Evolutionary conservation across 129 eudicot species (phyloP).

Genomic region (Sambucus nigra): DNA sequence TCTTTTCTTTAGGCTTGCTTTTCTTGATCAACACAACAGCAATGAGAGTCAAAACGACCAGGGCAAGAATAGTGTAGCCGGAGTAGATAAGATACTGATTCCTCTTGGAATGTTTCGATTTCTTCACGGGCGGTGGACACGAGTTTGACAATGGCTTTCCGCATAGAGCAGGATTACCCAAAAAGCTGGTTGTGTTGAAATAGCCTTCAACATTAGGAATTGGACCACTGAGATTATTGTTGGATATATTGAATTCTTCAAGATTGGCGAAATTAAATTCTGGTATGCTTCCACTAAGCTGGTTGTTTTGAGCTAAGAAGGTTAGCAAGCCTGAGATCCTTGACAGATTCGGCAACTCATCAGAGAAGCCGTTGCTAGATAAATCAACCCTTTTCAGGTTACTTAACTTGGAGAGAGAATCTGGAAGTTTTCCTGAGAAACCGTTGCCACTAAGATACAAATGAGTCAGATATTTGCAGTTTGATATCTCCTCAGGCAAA

Average conservation of each 20-base stretch:
- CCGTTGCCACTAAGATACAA: conserved; percentile 40
- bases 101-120: conserved; percentile 16
- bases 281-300: conserved; percentile 42
- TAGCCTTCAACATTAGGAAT: conserved; percentile 37
- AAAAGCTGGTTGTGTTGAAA: conserved; percentile 34
- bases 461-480: conserved; percentile 42
- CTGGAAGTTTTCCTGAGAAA: conserved; percentile 45
- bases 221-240: conserved; percentile 48
- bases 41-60: conserved; percentile 27
- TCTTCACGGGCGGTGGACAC: conserved; percentile 25
- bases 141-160: conserved; percentile 32
- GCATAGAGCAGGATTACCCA: conserved; percentile 51
- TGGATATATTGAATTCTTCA: conserved; percentile 42
- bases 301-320: conserved; percentile 45
- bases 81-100: conserved; percentile 31
- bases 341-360: conserved; percentile 56
- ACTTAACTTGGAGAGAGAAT: conserved; percentile 26
- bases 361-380: conserved; percentile 46
- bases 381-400: conserved; percentile 43
- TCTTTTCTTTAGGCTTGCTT: conserved; percentile 15
- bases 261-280: conserved; percentile 28
- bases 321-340: conserved; percentile 40
- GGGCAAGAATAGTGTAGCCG: conserved; percentile 37
- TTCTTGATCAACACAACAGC: conserved; percentile 29
- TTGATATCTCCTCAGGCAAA: conserved; percentile 37